Conservation (phyloP, 495 filamentous ascomycete genomes). For the Hypoxylon subgilvum region DNA sequence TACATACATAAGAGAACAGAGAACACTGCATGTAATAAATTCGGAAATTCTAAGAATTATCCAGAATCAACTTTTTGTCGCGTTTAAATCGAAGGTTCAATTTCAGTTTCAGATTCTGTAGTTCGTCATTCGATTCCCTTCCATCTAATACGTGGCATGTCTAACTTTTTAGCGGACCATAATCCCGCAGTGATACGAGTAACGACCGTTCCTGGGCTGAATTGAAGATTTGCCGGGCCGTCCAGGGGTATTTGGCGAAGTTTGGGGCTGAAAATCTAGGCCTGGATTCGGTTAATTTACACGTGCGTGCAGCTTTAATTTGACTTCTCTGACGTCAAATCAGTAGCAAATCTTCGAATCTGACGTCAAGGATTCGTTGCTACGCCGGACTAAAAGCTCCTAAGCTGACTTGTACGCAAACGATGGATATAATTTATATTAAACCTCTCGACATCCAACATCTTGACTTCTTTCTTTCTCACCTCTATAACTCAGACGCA, state of each 20-base stretch:
- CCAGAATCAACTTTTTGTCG: background rate
- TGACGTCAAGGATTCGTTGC: constrained; percentile 22
- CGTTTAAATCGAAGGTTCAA: background rate
- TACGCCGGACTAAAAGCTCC: constrained; percentile 26
- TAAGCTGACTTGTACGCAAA: constrained; percentile 16
- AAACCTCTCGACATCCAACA: constrained; percentile 13
- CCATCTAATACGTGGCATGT: constrained; percentile 24
- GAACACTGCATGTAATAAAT: background rate
- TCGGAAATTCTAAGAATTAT: constrained; percentile 16
- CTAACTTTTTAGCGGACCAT: too few relatives aligned
- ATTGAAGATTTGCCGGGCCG: background rate
- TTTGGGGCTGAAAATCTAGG: constrained; percentile 6
- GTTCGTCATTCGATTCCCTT: background rate
- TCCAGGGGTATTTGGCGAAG: background rate
- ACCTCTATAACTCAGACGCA: background rate
- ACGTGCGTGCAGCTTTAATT: constrained; percentile 20
- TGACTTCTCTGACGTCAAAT: constrained; percentile 23
- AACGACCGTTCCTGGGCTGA: constrained; percentile 13
- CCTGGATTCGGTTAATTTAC: constrained; percentile 13
- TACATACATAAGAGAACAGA: too few relatives aligned
- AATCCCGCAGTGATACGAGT: constrained; percentile 8
- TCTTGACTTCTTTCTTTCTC: background rate
- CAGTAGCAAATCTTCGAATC: constrained; percentile 6
- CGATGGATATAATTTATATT: constrained; percentile 21
- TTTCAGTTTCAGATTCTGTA: background rate